Conservation (phyloP, 805 yeast genomes). For the Starmerella apis region DNA sequence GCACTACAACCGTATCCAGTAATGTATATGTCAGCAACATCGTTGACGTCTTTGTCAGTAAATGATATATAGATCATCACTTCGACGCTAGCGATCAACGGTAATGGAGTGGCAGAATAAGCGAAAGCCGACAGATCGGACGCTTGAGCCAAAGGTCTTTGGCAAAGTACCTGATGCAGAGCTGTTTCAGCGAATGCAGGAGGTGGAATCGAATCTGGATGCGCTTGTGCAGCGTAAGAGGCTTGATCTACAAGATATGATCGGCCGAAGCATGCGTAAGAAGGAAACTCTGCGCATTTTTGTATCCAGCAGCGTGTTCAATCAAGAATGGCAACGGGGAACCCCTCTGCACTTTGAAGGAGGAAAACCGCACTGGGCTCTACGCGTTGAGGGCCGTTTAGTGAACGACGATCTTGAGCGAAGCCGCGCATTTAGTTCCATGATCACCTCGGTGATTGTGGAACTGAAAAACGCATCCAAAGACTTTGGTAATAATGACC, state of each 20-base stretch:
- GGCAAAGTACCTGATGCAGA: constrained; percentile 57
- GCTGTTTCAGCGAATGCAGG: constrained; percentile 56
- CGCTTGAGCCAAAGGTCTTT: constrained; percentile 40
- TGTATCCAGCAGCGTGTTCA: constrained; percentile 68
- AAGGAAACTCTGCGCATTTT: constrained; percentile 65
- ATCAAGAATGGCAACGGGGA: constrained; percentile 76
- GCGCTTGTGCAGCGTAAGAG: constrained; percentile 72
- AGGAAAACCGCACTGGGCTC: constrained; percentile 49
- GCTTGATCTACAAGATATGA: constrained; percentile 69
- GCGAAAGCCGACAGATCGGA: constrained; percentile 43
- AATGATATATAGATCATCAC: too few relatives aligned
- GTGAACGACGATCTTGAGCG: constrained; percentile 44
- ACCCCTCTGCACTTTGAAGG: constrained; percentile 22
- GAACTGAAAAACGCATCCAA: constrained; percentile 40
- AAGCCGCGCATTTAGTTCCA: constrained; percentile 61
- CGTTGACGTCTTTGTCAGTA: too few relatives aligned
- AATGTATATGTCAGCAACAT: background rate
- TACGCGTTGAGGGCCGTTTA: constrained; percentile 78
- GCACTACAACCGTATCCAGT: too few relatives aligned
- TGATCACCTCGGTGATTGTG: constrained; percentile 72
- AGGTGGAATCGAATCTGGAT: constrained; percentile 76
- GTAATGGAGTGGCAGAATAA: constrained; percentile 27
- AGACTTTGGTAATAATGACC: background rate
- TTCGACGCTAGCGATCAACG: background rate
- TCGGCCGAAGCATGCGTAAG: constrained; percentile 38